Base-by-base conservation (phyloP, 192 early-diverging fungal species). In the Dissophora globulifera region DNA sequence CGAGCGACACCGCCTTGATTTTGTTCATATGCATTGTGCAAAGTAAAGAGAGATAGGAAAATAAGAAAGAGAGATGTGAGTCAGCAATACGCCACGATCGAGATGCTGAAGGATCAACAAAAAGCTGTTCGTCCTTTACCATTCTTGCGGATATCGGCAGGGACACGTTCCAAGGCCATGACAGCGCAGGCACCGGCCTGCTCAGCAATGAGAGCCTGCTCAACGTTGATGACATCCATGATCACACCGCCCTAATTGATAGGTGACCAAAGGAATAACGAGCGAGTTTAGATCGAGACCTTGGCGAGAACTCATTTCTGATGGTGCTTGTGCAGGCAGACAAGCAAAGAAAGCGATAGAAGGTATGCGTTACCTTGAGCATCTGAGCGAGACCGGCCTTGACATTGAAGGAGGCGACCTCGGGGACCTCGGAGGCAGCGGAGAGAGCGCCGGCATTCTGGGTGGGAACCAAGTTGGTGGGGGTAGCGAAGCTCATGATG, bases 141-240 rank as follows among this genome's bases (percentile, higher is more conserved):
- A 68, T 97, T 89, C 79, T 90, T 93, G 79, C 97, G 91, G 80
- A 99, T 99, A 84, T 99, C 97, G 58, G 97, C 97, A 20, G 97
- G 97, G 11, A 99, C 97, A 67, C 95, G 92, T 83, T 97, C 95
- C 62, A 98, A 85, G 17, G 96, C 96, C 94, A 98, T 97, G 59
- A 98, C 97, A 59, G 95, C 96, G 62, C 90, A 92, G 41, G 97
- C 97, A 78, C 96, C 96, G 54, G 96, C 96, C 61, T 94, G 93
- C 79, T 97, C 95, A 51, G 97, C 97, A 72, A 99, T 98, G 41
- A 93, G 84, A 17, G 97, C 97, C 83, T 99, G 96, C 79, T 99
- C 95, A 52, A 90, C 94, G 75, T 98, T 94, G 67, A 96, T 89
- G 16, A 98, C 97, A 82, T 98, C 97, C 96, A 99, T 98, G 81